Evolutionary conservation across 2,329 filamentous ascomycete species (phyloP).

Genomic region (Ophiosphaerella herpotricha): DNA sequence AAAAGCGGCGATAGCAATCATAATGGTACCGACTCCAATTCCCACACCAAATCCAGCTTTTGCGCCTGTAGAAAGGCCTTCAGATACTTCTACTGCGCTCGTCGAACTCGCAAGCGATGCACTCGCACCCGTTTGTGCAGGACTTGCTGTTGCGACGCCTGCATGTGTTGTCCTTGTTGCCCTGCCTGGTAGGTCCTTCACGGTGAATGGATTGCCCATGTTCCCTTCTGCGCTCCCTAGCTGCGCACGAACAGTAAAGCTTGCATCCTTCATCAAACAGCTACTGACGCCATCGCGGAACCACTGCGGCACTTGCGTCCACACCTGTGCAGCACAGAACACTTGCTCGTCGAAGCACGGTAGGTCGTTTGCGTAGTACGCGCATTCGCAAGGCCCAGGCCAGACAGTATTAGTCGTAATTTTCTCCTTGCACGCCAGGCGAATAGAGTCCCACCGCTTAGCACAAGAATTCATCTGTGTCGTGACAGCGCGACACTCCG

Average conservation of each 20-base stretch:
- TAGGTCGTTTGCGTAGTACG: constrained; percentile 15
- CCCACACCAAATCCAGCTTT: constrained; percentile 8
- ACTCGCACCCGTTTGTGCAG: constrained; percentile 1
- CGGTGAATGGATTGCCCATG: constrained; percentile 7
- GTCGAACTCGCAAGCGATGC: neutral
- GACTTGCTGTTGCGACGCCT: constrained; percentile 5
- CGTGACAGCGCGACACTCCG: constrained; percentile 4
- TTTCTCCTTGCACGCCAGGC: constrained; percentile 9
- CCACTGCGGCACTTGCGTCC: constrained; percentile 20
- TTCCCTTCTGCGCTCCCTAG: constrained; percentile 2
- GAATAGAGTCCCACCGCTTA: constrained; percentile 13
- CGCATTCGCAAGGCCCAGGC: constrained; percentile 19
- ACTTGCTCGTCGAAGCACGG: constrained; percentile 18
- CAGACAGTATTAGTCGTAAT: constrained; percentile 13
- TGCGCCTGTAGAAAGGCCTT: constrained; percentile 3
- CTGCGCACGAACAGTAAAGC: constrained; percentile 5
- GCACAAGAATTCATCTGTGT: constrained; percentile 9
- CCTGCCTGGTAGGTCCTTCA: constrained; percentile 3
- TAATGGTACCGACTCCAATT: constrained; percentile 3
- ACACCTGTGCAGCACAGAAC: constrained; percentile 14
- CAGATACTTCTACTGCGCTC: neutral
- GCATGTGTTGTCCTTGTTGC: constrained; percentile 9
- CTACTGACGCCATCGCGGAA: constrained; percentile 18
- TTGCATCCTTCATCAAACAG: constrained; percentile 13
- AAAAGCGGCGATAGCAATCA: neutral